These are phyloP conservation scores for Aegilops tauschii DNA, from an alignment of 176 grass and related monocot species.

Conservation along the genomic window DNA sequence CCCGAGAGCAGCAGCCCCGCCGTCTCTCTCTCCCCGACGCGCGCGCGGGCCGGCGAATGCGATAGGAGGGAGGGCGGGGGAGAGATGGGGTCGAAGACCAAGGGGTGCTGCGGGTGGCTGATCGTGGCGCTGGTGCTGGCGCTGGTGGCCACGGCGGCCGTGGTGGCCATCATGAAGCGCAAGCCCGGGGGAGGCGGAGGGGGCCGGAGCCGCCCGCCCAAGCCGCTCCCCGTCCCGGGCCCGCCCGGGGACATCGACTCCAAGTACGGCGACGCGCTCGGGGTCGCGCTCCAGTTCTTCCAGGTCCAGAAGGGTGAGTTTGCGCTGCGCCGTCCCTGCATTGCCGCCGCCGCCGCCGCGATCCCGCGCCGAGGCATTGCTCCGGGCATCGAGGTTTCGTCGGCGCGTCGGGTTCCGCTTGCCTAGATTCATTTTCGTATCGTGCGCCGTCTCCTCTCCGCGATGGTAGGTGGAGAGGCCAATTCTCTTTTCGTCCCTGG, in stretches of 20 bases:
- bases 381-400: background rate
- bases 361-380: background rate
- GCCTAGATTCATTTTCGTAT: background rate
- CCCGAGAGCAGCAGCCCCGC: background rate
- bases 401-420: background rate
- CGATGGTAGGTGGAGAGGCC: background rate
- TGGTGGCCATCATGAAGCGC: constrained; percentile 78
- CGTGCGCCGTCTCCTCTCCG: background rate
- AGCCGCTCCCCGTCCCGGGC: constrained; percentile 83
- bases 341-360: background rate
- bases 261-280: constrained; percentile 86
- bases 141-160: constrained; percentile 74
- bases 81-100: constrained; percentile 47
- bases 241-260: constrained; percentile 75
- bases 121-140: constrained; percentile 75
- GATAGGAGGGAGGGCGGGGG: background rate
- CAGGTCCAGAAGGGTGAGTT: constrained; percentile 85
- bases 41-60: too few relatives aligned
- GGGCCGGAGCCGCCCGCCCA: constrained; percentile 14
- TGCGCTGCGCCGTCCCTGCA: background rate
- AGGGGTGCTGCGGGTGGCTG: constrained; percentile 81
- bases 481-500: background rate
- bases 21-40: too few relatives aligned
- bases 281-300: constrained; percentile 91
- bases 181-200: constrained; percentile 11